Percentiles rank a stretch among this genome's conserved stretches.
Conservation (phyloP, 2,329 filamentous ascomycete genomes). For the Clonostachys rosea region DNA sequence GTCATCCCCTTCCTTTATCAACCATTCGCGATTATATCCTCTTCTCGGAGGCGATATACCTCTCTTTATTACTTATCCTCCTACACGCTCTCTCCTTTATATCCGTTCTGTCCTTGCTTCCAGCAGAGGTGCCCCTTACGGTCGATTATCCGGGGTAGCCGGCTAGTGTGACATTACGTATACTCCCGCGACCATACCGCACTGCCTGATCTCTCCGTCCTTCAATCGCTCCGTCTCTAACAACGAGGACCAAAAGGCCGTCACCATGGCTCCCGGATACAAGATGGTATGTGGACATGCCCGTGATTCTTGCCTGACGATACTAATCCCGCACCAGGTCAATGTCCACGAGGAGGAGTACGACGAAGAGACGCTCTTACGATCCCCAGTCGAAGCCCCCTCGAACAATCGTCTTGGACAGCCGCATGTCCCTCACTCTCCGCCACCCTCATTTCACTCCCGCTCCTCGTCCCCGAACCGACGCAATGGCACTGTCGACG, state of each 20-base stretch:
- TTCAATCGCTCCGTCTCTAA: too few species aligned
- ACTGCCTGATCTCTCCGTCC: too few species aligned
- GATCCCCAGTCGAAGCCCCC: background rate
- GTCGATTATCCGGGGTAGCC: too few species aligned
- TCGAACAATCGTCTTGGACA: constrained; percentile 24
- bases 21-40: too few species aligned
- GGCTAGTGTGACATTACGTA: too few species aligned
- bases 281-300: constrained; percentile 21
- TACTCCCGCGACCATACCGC: too few species aligned
- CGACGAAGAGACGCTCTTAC: constrained; percentile 5
- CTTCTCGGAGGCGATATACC: too few species aligned
- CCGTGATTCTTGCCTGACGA: background rate
- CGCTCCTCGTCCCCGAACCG: constrained; percentile 58
- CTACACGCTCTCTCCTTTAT: too few species aligned
- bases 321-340: constrained; percentile 33
- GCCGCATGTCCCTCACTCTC: constrained; percentile 49
- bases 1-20: background rate
- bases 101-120: too few species aligned
- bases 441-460: constrained; percentile 84
- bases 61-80: too few species aligned
- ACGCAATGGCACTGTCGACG: constrained; percentile 50
- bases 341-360: constrained; percentile 56
- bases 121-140: too few species aligned
- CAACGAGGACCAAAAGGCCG: too few species aligned
- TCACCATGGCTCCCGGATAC: constrained; percentile 49